Conservation (phyloP, 1,139 yeast species). For the Wickerhamiella pararugosa region DNA sequence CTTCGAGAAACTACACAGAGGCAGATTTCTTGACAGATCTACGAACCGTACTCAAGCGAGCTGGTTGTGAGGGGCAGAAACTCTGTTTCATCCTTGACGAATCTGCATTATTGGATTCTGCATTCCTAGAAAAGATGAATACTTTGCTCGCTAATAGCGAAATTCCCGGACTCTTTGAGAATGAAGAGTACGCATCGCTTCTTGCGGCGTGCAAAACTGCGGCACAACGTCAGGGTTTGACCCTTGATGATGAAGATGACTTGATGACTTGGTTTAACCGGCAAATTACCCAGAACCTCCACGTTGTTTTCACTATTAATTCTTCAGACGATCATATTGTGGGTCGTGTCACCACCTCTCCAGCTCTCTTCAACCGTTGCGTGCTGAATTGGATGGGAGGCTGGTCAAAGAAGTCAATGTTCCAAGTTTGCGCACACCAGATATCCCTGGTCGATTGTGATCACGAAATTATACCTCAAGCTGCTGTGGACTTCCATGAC, state of each 20-base stretch:
- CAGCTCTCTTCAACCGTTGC: slow-evolving; percentile 85
- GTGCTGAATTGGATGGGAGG: slow-evolving; percentile 83
- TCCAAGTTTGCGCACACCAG: slow-evolving; percentile 33
- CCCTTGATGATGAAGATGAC: slow-evolving; percentile 54
- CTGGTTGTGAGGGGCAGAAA: slow-evolving; percentile 44
- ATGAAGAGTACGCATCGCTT: slow-evolving; percentile 45
- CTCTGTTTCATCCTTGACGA: slow-evolving; percentile 72
- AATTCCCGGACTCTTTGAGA: slow-evolving; percentile 78
- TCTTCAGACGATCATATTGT: slow-evolving; percentile 33
- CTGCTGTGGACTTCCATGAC: slow-evolving; percentile 1
- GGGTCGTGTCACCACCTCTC: slow-evolving; percentile 49
- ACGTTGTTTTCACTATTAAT: slow-evolving; percentile 66
- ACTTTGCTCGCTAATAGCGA: slow-evolving; percentile 85
- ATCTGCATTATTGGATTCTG: slow-evolving; percentile 55
- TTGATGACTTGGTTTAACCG: slow-evolving; percentile 58
- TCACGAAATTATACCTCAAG: slow-evolving; percentile 2
- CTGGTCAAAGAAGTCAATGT: slow-evolving; percentile 45
- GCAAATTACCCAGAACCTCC: slow-evolving; percentile 57
- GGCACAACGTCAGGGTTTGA: slow-evolving; percentile 43
- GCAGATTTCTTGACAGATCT: slow-evolving; percentile 54
- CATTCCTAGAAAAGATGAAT: slow-evolving; percentile 85
- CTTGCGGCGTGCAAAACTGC: slow-evolving; percentile 45
- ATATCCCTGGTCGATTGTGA: slow-evolving; percentile 6
- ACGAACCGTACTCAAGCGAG: slow-evolving; percentile 35
- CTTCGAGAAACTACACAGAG: slow-evolving; percentile 40